Percentiles rank a stretch among this genome's conserved stretches.
These are phyloP conservation scores for Pluteus cervinus DNA, from an alignment of 768 basidiomycete species.

Conservation along the genomic window DNA sequence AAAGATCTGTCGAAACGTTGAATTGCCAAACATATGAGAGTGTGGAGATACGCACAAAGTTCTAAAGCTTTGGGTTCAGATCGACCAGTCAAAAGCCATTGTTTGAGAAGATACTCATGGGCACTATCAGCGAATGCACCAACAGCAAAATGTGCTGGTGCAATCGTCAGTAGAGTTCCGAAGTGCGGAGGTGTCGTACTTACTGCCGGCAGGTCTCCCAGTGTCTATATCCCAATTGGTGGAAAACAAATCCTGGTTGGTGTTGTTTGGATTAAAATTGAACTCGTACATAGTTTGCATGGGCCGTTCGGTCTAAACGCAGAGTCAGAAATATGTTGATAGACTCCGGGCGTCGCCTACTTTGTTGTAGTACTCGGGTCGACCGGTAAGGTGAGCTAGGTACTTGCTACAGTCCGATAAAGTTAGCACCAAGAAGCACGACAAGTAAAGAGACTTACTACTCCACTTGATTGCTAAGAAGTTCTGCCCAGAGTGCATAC, in stretches of 20 bases:
- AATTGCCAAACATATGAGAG: conserved; percentile 24
- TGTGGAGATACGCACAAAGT: conserved; percentile 43
- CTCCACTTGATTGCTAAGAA: conserved; percentile 61
- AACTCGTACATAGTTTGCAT: conserved; percentile 48
- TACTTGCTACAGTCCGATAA: conserved; percentile 50
- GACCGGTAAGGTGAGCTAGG: conserved; percentile 69
- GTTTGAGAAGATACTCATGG: conserved; percentile 68
- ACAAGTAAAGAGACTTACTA: conserved; percentile 25
- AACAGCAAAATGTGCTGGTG: conserved; percentile 19
- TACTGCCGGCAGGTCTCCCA: conserved; percentile 34
- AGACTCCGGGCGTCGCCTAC: conserved; percentile 11
- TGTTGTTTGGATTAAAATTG: conserved; percentile 31
- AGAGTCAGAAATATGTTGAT: conserved; percentile 13
- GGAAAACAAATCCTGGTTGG: conserved; percentile 51
- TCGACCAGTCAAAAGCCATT: conserved; percentile 52
- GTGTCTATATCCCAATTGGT: conserved; percentile 40
- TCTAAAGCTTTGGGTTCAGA: conserved; percentile 46
- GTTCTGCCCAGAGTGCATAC: conserved; percentile 32
- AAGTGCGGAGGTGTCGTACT: conserved; percentile 6
- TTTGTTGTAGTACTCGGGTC: conserved; percentile 51
- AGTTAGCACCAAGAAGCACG: neutral
- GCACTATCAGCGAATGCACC: conserved; percentile 60
- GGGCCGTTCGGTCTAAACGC: conserved; percentile 34
- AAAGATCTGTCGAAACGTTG: conserved; percentile 35
- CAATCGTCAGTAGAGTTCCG: neutral